A percentile compares a stretch with the other conserved stretches of the same genome.
Conservation (phyloP, 805 yeast genomes). For the Debaryomyces maramus region DNA sequence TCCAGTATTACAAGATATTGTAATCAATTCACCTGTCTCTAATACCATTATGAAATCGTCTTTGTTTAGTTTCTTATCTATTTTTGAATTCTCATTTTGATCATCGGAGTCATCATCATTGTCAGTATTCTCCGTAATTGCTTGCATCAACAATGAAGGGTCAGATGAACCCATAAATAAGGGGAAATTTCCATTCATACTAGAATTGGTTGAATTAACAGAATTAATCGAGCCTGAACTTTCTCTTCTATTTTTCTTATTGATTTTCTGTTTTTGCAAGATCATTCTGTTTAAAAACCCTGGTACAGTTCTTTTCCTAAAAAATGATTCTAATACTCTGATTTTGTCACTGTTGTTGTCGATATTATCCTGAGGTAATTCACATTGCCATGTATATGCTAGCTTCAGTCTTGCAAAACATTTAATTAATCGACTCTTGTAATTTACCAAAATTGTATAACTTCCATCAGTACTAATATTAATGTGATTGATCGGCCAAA, state of each 20-base stretch:
- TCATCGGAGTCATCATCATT: constrained; percentile 3
- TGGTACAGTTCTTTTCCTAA: constrained; percentile 55
- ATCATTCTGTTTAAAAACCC: constrained; percentile 41
- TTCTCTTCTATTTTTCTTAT: constrained; percentile 28
- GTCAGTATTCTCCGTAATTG: constrained; percentile 8
- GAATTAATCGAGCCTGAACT: constrained; percentile 30
- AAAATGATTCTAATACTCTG: constrained; percentile 56
- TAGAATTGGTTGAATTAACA: constrained; percentile 15
- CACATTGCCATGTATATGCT: constrained; percentile 58
- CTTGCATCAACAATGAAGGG: constrained; percentile 6
- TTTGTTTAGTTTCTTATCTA: constrained; percentile 18
- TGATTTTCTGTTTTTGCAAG: constrained; percentile 20
- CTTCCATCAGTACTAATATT: constrained; percentile 61
- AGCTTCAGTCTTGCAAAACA: constrained; percentile 60
- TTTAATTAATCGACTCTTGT: constrained; percentile 48
- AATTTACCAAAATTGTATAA: constrained; percentile 54
- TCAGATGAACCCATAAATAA: constrained; percentile 19
- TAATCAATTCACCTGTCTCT: constrained; percentile 49
- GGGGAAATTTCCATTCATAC: constrained; percentile 36
- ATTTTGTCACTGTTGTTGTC: constrained; percentile 24
- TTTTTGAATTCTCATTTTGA: constrained; percentile 11
- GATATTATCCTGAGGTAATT: constrained; percentile 31
- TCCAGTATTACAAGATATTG: constrained; percentile 53
- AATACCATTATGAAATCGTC: constrained; percentile 56
- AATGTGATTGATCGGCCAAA: constrained; percentile 64